These are phyloP conservation scores for Spathaspora hagerdaliae DNA, from an alignment of 805 yeast genomes.

Conservation along the genomic window DNA sequence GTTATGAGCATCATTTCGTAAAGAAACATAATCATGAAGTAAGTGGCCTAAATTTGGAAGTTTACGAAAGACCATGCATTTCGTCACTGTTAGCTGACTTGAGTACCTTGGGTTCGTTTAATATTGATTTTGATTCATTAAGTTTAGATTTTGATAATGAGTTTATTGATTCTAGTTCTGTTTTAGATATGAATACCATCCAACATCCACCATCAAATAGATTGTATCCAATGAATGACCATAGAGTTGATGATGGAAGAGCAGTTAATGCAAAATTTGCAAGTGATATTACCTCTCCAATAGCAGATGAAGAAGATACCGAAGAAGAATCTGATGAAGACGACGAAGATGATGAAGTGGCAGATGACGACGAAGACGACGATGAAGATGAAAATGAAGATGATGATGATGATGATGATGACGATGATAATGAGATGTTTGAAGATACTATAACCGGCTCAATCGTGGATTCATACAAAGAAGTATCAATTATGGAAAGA, in stretches of 20 bases:
- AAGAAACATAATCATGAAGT: not conserved
- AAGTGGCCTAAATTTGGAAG: not conserved
- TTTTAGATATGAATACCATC: not conserved
- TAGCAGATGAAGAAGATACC: not conserved
- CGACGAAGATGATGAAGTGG: not conserved
- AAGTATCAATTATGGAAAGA: not conserved
- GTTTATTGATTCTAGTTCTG: not conserved
- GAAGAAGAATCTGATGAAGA: not conserved
- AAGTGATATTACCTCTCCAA: not conserved
- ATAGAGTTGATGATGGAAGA: not conserved
- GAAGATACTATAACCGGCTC: not conserved
- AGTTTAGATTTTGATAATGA: slow-evolving; percentile 2
- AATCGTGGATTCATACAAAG: not conserved
- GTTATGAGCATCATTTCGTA: not conserved
- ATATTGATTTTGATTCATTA: slow-evolving; percentile 6
- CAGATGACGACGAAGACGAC: not conserved
- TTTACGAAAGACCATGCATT: not conserved
- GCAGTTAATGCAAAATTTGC: too few species aligned
- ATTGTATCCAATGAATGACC: too few species aligned
- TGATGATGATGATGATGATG: not conserved
- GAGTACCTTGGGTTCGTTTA: slow-evolving; percentile 2
- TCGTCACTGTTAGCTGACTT: not conserved
- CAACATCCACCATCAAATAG: not conserved
- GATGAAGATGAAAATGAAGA: not conserved
- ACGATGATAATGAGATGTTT: not conserved